phyloP scores from a whole-genome alignment of 1,284 basidiomycete genomes.

The Pascua guehoae region DNA sequence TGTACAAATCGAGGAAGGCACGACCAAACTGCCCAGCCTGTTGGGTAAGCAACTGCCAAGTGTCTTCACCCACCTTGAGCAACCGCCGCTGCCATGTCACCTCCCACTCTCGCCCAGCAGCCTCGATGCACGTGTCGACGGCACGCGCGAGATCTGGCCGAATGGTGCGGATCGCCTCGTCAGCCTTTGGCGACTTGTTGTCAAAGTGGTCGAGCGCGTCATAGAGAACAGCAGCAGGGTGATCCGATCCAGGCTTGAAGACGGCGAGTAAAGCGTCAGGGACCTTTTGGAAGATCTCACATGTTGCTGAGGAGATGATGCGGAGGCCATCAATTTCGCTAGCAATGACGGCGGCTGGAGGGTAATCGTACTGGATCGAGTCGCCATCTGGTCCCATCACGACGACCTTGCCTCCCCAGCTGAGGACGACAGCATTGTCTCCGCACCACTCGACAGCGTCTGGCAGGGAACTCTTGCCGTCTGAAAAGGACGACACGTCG shows the following conservation, averaged over 20 bases:
- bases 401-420: slow-evolving; percentile 70
- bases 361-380: slow-evolving; percentile 76
- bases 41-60: neutral
- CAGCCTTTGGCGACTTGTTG: slow-evolving; percentile 77
- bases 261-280: slow-evolving; percentile 78
- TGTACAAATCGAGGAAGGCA: slow-evolving; percentile 86
- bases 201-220: slow-evolving; percentile 89
- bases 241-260: slow-evolving; percentile 87
- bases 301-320: slow-evolving; percentile 70
- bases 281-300: slow-evolving; percentile 91
- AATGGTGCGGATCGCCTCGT: slow-evolving; percentile 87
- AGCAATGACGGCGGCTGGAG: slow-evolving; percentile 69
- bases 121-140: slow-evolving; percentile 89
- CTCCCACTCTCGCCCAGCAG: slow-evolving; percentile 89
- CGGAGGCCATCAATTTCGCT: slow-evolving; percentile 86
- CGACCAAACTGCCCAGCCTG: slow-evolving; percentile 94
- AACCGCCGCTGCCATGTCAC: slow-evolving; percentile 81
- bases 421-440: slow-evolving; percentile 86
- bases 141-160: slow-evolving; percentile 78
- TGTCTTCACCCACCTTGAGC: slow-evolving; percentile 61
- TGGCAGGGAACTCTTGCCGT: slow-evolving; percentile 36
- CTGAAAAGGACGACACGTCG: slow-evolving; percentile 53
- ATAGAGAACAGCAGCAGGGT: slow-evolving; percentile 84
- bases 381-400: slow-evolving; percentile 91
- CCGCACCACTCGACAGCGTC: slow-evolving; percentile 90